These are phyloP conservation scores for Phaeotremella fagi DNA, from an alignment of 768 basidiomycete species.

Conservation along the genomic window DNA sequence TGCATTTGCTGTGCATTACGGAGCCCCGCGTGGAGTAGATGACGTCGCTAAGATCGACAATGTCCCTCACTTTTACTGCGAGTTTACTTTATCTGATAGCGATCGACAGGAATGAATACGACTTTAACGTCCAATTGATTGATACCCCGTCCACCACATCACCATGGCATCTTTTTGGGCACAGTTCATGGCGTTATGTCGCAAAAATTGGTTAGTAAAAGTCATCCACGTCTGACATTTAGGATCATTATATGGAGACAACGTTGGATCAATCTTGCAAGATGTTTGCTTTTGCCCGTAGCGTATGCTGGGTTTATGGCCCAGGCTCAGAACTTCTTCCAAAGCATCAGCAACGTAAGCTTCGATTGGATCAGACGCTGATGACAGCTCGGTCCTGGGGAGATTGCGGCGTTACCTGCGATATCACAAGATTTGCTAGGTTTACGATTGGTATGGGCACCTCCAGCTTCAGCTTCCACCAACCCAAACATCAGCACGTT, in stretches of 20 bases:
- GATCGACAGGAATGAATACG: no score
- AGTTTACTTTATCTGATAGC: no score
- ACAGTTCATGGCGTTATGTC: slow-evolving; percentile 24
- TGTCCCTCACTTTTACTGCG: no score
- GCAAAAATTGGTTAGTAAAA: slow-evolving; percentile 36
- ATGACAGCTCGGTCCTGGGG: slow-evolving; percentile 38
- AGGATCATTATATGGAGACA: slow-evolving; percentile 39
- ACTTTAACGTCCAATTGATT: neutral
- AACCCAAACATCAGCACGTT: slow-evolving; percentile 53
- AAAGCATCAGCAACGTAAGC: no score
- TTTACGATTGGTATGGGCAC: slow-evolving; percentile 56
- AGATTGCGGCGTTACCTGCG: slow-evolving; percentile 22
- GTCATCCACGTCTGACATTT: no score
- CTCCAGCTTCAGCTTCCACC: slow-evolving; percentile 57
- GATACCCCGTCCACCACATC: no score
- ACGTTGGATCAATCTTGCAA: slow-evolving; percentile 32
- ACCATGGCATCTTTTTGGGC: slow-evolving; percentile 18
- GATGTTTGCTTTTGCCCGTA: slow-evolving; percentile 38
- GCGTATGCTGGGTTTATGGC: slow-evolving; percentile 41
- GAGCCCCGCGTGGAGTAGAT: no score
- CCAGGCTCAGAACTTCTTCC: slow-evolving; percentile 15
- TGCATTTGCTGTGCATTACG: no score
- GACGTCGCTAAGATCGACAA: no score
- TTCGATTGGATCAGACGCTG: neutral
- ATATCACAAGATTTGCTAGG: slow-evolving; percentile 14